phyloP scores from a whole-genome alignment of 352 stramenopile species.

The Globisporangium cederbergense region DNA sequence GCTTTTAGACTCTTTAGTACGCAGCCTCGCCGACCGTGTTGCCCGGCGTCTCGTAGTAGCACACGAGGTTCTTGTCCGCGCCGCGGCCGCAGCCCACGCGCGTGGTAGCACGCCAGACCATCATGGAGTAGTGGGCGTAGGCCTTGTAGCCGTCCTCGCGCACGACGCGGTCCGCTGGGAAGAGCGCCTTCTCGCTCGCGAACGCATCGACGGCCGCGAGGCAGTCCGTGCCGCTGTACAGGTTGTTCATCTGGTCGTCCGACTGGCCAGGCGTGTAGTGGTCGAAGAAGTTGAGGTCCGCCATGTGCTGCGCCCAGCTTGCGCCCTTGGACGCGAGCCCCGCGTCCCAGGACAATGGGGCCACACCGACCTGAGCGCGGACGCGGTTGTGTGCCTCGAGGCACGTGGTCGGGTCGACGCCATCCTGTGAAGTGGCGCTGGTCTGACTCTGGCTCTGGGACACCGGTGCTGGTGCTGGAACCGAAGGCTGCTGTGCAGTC shows the following conservation, averaged over 20 bases:
- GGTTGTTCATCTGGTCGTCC: conserved; percentile 20
- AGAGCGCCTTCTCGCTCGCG: conserved; percentile 10
- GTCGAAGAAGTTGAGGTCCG: conserved; percentile 17
- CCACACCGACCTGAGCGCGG: conserved; percentile 11
- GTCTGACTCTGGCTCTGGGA: not conserved
- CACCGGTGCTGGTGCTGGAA: no score
- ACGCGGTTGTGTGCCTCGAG: conserved; percentile 16
- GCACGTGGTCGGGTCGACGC: conserved; percentile 12
- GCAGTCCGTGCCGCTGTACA: conserved; percentile 18
- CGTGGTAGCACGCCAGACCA: conserved; percentile 18
- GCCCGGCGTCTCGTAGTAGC: conserved; percentile 18
- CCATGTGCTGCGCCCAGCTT: conserved; percentile 17
- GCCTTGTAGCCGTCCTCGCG: conserved; percentile 10
- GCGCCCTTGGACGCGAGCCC: conserved; percentile 8
- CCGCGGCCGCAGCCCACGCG: conserved; percentile 18
- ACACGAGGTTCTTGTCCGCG: conserved; percentile 13
- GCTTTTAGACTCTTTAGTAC: conserved; percentile 3
- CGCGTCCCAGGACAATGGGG: conserved; percentile 10
- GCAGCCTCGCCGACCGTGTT: conserved; percentile 11
- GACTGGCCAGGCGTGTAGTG: conserved; percentile 12
- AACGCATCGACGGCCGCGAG: conserved; percentile 9
- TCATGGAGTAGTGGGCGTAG: conserved; percentile 19
- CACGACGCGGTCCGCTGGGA: conserved; percentile 16
- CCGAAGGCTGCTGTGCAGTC: no score
- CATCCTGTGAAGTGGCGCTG: not conserved